Evolutionary conservation across 306 rosid species (phyloP).

Genomic region (Herpetospermum pedunculosum): DNA sequence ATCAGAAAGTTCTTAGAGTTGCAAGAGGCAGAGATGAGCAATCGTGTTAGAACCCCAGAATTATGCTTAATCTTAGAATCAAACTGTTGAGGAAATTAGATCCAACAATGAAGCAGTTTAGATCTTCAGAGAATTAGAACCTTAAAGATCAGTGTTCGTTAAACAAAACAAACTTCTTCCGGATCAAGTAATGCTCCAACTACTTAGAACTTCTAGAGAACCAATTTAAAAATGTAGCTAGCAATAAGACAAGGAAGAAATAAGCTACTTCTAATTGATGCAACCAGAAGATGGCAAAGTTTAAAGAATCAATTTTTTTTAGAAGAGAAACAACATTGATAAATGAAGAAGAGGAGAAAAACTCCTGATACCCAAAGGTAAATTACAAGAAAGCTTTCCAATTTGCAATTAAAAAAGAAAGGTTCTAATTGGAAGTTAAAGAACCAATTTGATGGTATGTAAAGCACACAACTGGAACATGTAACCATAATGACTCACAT

Average conservation of each 20-base stretch:
- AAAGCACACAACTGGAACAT: not conserved
- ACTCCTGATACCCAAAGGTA: too few species aligned
- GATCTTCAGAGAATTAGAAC: not conserved
- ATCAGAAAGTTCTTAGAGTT: not conserved
- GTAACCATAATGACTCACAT: constrained; percentile 55
- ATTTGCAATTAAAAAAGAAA: too few species aligned
- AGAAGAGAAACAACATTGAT: too few species aligned
- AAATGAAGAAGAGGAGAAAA: too few species aligned
- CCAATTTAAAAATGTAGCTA: not conserved
- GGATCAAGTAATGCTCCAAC: not conserved
- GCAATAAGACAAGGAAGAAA: not conserved
- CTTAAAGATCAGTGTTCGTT: not conserved
- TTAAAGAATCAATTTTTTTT: constrained; percentile 1
- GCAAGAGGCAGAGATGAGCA: not conserved
- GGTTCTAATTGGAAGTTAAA: too few species aligned
- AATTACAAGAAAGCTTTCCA: too few species aligned
- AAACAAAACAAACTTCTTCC: not conserved
- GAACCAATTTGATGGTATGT: not conserved
- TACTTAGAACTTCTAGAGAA: not conserved
- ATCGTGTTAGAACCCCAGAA: not conserved
- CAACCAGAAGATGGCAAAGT: not conserved
- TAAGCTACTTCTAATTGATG: not conserved
- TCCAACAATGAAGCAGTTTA: not conserved
- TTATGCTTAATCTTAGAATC: not conserved
- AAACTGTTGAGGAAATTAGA: not conserved